Percentiles rank a stretch among this genome's conserved stretches.
These are phyloP conservation scores for Oryza meridionalis DNA, from an alignment of 176 grass and related monocot genomes.

Conservation along the genomic window DNA sequence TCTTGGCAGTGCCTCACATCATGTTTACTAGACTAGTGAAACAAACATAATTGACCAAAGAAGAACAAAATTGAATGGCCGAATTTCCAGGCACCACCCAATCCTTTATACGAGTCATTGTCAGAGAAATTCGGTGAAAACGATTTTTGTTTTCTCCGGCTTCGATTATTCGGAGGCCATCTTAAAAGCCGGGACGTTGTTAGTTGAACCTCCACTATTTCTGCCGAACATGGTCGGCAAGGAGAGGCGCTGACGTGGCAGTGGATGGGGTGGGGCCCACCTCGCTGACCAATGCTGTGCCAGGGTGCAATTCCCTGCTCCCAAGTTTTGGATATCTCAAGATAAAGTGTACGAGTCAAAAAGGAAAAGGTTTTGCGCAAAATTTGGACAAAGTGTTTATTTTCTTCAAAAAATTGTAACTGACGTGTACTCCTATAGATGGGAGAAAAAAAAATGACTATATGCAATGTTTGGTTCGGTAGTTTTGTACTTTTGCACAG, in stretches of 20 bases:
- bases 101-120: constrained; percentile 14
- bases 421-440: constrained; percentile 3
- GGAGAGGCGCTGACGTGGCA: constrained; percentile 46
- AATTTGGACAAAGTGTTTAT: not conserved
- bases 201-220: not conserved
- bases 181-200: not conserved
- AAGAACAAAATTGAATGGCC: constrained; percentile 19
- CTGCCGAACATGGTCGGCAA: not conserved
- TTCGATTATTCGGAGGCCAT: constrained; percentile 6
- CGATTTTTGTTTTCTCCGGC: not conserved
- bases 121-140: constrained; percentile 27
- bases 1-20: not conserved
- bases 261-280: constrained; percentile 40
- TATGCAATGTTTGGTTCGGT: not conserved
- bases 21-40: not conserved
- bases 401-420: not conserved
- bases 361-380: not conserved
- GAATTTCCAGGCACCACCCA: constrained; percentile 11
- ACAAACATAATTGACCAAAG: not conserved
- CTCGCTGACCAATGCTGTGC: constrained; percentile 48
- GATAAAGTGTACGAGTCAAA: not conserved
- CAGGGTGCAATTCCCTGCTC: constrained; percentile 20
- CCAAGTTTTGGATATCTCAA: constrained; percentile 38
- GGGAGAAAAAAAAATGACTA: not conserved
- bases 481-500: not conserved